A percentile compares a stretch with the other conserved stretches of the same genome.
These are phyloP conservation scores for Teratosphaeria viscida DNA, from an alignment of 2,329 filamentous ascomycete genomes.

Conservation along the genomic window DNA sequence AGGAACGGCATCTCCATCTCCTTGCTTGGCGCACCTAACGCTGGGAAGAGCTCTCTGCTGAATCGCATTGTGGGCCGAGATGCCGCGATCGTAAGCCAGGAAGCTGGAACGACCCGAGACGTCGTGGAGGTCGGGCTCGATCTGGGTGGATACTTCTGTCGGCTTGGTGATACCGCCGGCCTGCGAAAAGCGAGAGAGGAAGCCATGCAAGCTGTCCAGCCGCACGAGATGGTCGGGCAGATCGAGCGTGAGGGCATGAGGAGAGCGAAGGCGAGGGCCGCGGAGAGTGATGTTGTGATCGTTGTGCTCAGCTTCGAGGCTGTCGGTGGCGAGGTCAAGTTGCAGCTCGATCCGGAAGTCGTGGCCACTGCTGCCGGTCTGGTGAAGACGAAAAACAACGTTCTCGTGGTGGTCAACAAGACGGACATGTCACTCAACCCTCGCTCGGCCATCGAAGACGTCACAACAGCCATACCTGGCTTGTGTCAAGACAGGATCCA, in stretches of 20 bases:
- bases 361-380: constrained; percentile 43
- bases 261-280: constrained; percentile 68
- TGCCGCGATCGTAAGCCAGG: constrained; percentile 85
- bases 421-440: constrained; percentile 40
- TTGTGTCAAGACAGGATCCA: constrained; percentile 40
- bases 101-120: constrained; percentile 89
- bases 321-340: constrained; percentile 9
- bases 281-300: constrained; percentile 76
- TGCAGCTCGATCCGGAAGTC: constrained; percentile 44
- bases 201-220: constrained; percentile 2
- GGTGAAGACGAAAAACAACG: constrained; percentile 37
- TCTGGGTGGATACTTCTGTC: constrained; percentile 78
- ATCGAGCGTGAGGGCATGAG: constrained; percentile 87
- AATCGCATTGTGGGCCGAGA: constrained; percentile 84
- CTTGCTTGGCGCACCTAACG: constrained; percentile 83
- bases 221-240: constrained; percentile 46
- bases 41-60: constrained; percentile 86
- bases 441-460: constrained; percentile 10
- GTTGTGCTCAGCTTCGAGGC: constrained; percentile 66
- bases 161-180: constrained; percentile 91
- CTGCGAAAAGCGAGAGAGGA: constrained; percentile 41
- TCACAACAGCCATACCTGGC: constrained; percentile 33
- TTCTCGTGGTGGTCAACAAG: constrained; percentile 54
- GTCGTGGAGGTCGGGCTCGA: constrained; percentile 88
- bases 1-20: constrained; percentile 78